Percentiles rank a stretch among this genome's conserved stretches.
Evolutionary conservation across 192 early-diverging fungal species (phyloP).

Genomic region (Borealophlyctis nickersoniae): DNA sequence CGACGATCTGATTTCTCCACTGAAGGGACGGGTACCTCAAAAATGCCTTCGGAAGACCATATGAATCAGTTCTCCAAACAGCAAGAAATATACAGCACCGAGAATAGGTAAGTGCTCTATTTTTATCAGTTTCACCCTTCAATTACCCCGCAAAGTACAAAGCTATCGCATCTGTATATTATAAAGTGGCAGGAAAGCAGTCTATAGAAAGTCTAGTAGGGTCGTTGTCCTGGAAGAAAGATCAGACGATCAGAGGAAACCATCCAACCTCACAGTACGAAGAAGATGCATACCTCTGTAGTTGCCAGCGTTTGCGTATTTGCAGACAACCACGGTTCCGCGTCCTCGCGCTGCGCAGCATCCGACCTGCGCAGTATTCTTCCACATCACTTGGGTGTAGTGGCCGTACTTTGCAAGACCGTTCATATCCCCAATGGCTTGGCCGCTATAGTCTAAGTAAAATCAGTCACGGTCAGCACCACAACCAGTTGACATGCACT

Average conservation of each 20-base stretch:
- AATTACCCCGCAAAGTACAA: too few relatives aligned
- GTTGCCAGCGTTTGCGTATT: not conserved
- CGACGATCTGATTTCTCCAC: too few relatives aligned
- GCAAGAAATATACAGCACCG: too few relatives aligned
- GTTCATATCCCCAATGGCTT: not conserved
- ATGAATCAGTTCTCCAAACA: too few relatives aligned
- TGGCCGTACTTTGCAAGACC: not conserved
- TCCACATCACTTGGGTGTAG: not conserved
- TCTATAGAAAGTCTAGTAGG: not conserved
- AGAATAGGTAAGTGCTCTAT: too few relatives aligned
- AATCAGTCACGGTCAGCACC: not conserved
- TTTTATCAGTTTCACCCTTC: too few relatives aligned
- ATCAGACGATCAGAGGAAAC: not conserved
- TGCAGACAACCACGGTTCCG: not conserved
- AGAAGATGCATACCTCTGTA: not conserved
- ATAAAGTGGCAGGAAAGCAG: too few relatives aligned
- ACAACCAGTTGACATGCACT: not conserved
- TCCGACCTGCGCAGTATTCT: not conserved
- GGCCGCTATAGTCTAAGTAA: not conserved
- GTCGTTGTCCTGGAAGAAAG: not conserved
- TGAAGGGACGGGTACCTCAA: too few relatives aligned
- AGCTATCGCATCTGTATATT: too few relatives aligned
- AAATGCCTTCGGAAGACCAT: too few relatives aligned
- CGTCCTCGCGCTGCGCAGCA: not conserved
- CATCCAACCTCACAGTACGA: too few relatives aligned